A percentile compares a stretch with the other conserved stretches of the same genome.
Conservation (phyloP, 2,329 filamentous ascomycete genomes). For the Claviceps quebecensis region DNA sequence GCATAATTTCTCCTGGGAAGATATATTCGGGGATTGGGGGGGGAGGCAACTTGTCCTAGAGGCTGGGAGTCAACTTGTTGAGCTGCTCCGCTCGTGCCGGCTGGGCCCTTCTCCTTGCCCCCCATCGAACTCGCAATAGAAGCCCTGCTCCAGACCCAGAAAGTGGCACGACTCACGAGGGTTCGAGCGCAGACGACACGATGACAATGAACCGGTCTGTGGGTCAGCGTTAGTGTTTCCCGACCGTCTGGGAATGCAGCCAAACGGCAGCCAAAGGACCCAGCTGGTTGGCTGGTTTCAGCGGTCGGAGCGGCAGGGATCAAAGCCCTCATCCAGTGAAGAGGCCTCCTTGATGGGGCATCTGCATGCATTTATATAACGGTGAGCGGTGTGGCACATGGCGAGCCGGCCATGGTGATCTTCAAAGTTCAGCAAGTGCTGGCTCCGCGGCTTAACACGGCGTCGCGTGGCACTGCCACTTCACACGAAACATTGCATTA, state of each 20-base stretch:
- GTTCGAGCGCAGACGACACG: slow-evolving; percentile 10
- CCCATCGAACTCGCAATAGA: no score
- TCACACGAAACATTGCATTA: no score
- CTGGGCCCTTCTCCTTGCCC: no score
- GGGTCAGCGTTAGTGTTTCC: slow-evolving; percentile 16
- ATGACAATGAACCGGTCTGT: slow-evolving; percentile 15
- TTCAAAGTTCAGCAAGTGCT: no score
- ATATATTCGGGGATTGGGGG: no score
- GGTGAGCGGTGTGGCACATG: slow-evolving; percentile 1
- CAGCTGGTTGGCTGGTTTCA: slow-evolving; percentile 8
- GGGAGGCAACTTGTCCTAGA: no score
- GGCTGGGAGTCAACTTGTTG: no score
- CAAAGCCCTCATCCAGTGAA: neutral
- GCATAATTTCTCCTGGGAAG: no score
- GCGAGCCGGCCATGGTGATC: neutral
- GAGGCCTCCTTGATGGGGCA: neutral
- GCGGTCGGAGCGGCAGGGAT: neutral
- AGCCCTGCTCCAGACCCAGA: no score
- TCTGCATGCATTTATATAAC: neutral
- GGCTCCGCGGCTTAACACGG: no score
- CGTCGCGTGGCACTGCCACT: no score
- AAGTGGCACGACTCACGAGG: neutral
- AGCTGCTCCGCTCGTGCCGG: no score
- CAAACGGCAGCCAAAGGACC: slow-evolving; percentile 8
- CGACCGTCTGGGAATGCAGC: slow-evolving; percentile 20